Conservation (phyloP, 169 alveolate genomes). For the Cyclospora cayetanensis region DNA sequence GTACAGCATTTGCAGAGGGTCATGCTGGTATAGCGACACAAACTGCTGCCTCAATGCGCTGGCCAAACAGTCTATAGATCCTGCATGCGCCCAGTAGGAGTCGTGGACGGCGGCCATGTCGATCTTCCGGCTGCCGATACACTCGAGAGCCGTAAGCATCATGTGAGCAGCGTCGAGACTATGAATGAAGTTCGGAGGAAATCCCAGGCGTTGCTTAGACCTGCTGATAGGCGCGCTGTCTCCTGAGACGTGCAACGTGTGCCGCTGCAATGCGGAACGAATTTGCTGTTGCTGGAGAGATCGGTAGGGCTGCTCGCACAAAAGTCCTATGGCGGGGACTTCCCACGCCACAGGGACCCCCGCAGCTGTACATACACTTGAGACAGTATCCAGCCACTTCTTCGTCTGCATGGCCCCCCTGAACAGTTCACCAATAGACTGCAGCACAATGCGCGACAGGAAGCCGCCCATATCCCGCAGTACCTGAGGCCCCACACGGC, state of each 20-base stretch:
- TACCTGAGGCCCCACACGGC: slow-evolving; percentile 69
- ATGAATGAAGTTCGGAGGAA: slow-evolving; percentile 98
- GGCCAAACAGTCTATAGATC: slow-evolving; percentile 91
- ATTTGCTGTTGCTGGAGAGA: slow-evolving; percentile 81
- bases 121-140: slow-evolving; percentile 79
- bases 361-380: slow-evolving; percentile 88
- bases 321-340: slow-evolving; percentile 92
- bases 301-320: slow-evolving; percentile 96
- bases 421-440: slow-evolving; percentile 93
- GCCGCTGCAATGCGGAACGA: slow-evolving; percentile 85
- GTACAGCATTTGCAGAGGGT: slow-evolving; percentile 89
- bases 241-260: slow-evolving; percentile 83
- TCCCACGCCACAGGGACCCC: slow-evolving; percentile 96
- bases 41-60: slow-evolving; percentile 88
- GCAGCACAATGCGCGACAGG: slow-evolving; percentile 90
- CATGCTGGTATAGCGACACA: slow-evolving; percentile 89
- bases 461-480: slow-evolving; percentile 79
- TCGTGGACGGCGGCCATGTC: slow-evolving; percentile 97
- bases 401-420: slow-evolving; percentile 94
- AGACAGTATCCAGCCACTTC: slow-evolving; percentile 94
- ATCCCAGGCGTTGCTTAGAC: slow-evolving; percentile 93
- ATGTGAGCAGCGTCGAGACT: slow-evolving; percentile 96
- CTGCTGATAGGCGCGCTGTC: slow-evolving; percentile 70
- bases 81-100: slow-evolving; percentile 96
- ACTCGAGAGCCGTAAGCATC: slow-evolving; percentile 94